Conservation (phyloP, 768 basidiomycete genomes). For the Exsudoporus frostii region DNA sequence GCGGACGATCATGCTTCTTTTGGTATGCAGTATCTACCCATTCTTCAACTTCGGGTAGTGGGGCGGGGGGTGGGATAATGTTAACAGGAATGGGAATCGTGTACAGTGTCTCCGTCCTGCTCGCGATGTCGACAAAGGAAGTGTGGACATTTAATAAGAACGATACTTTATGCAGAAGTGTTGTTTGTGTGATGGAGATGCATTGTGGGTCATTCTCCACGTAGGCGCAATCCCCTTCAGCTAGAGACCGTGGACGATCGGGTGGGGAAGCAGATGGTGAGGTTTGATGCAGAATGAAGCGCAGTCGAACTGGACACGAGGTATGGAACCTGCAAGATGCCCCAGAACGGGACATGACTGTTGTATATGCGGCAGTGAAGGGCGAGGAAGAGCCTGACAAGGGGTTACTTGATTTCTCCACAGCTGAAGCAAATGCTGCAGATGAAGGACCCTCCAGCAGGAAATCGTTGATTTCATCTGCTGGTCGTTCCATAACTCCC, state of each 20-base stretch:
- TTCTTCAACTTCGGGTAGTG: slow-evolving; percentile 74
- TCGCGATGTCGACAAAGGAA: slow-evolving; percentile 73
- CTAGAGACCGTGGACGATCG: slow-evolving; percentile 43
- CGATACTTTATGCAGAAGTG: slow-evolving; percentile 77
- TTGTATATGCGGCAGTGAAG: slow-evolving; percentile 44
- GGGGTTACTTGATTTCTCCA: slow-evolving; percentile 34
- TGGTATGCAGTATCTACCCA: slow-evolving; percentile 73
- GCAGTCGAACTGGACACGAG: slow-evolving; percentile 64
- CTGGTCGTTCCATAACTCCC: slow-evolving; percentile 14
- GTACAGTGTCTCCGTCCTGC: slow-evolving; percentile 63
- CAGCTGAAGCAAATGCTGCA: slow-evolving; percentile 16
- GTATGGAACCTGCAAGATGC: slow-evolving; percentile 91
- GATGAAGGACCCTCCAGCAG: slow-evolving; percentile 34
- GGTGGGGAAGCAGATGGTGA: slow-evolving; percentile 48
- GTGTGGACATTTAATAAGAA: slow-evolving; percentile 73
- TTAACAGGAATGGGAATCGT: slow-evolving; percentile 66
- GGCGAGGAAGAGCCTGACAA: slow-evolving; percentile 39
- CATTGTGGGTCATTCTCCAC: slow-evolving; percentile 62
- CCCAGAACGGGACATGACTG: slow-evolving; percentile 78
- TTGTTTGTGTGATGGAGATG: slow-evolving; percentile 74
- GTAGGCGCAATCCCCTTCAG: slow-evolving; percentile 41
- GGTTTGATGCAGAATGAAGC: slow-evolving; percentile 76
- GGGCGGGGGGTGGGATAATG: slow-evolving; percentile 71
- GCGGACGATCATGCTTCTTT: slow-evolving; percentile 86
- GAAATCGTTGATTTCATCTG: slow-evolving; percentile 12